Evolutionary conservation across 768 basidiomycete genomes (phyloP), one percentile per base, ranked within the genome.

Genomic region (Russula virescens): DNA sequence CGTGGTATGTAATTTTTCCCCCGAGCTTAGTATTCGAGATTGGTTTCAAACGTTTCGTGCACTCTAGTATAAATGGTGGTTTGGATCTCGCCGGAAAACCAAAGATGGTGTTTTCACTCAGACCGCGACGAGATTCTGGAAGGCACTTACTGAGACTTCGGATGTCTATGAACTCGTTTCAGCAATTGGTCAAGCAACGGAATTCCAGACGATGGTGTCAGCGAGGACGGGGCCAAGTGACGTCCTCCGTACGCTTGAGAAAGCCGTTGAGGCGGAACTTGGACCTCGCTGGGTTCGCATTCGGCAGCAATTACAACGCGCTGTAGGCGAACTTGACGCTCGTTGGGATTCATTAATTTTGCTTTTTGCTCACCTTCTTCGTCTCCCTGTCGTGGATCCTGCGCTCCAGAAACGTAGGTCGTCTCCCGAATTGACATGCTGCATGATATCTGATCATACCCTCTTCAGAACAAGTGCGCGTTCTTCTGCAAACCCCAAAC

Each of bases 51-150:
- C n/a, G 25, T 23, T 40, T 31, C 31, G 5, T 50, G 1, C 49
- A 31, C 47, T 55, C 9, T 68, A 88, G 87, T 89, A 93, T 16
- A 83, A 86, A 38, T 98, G 97, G 97, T 99, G 97, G 97, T 99
- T 98, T 70, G 91, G 93, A 5, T 91, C 86, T 68, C 81, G 90
- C 60, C 80, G 85, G 66, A 87, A 83, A 74, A 99, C 97, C 18
- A 95, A 97, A 73, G 97, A 99, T 66, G 93, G 94, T 46, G 81
- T 97, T 60, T 78, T 91, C 63, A 84, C 87, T 25, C 78, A 77
- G 45, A 91, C 93, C 0, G 96, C 96, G 2, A 85, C 92, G 34
- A 77, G 81, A 0, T 94, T 94, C 77, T 99, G 97, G 86, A 91
- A 89, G 71, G 78, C 81, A 5, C 68, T 98, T n/a, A 83, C 80